Base-by-base conservation (phyloP, 2,329 filamentous ascomycete genomes). In the Ceratocystis cubensis region DNA sequence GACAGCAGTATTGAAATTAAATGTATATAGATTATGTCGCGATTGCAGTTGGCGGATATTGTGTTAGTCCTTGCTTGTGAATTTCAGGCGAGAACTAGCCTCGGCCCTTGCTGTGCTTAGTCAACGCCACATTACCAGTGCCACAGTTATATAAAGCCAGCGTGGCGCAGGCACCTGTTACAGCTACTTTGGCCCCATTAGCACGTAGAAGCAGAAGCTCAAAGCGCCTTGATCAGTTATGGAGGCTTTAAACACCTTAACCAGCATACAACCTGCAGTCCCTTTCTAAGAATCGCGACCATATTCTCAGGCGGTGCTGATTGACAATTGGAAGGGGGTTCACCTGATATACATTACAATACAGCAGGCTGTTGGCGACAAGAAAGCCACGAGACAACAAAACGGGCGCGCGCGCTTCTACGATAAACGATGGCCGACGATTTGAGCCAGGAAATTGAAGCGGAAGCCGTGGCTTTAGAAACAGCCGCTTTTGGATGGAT, bases 371-470 rank as follows among this genome's bases (percentile, higher is more conserved):
- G 28, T 20, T 37, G 56, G 30, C n/a, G n/a, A 25, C n/a, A 13
- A 53, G 48, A 53, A 13, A 17, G 48, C 5, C 8, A 53, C 17
- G 56, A 59, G 56, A 28, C 33, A 59, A 59, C 5, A 22, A 59
- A 5, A 59, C 56, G 28, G 10, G 33, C 28, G 28, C 28, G 53
- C 15, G 15, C 33, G 17, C 56, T 59, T 59, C 56, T 8, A 28
- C 25, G 37, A 41, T 41, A 41, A 41, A 61, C 41, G 8, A 68
- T 68, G 67, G 50, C 59, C 50, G 64, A 56, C 30, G 64, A 64
- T 50, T 53, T 61, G 17, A 28, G 64, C 22, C 56, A 57, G 25
- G 66, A 69, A 30, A 69, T 68, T 8, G 68, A 71, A n/a, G 65
- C 59, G 6, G 70, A 71, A 41, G 53, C 66, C 8, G 56, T 61